These are phyloP conservation scores for Thielaviopsis punctulata DNA, from an alignment of 2,329 filamentous ascomycete species.

Conservation along the genomic window DNA sequence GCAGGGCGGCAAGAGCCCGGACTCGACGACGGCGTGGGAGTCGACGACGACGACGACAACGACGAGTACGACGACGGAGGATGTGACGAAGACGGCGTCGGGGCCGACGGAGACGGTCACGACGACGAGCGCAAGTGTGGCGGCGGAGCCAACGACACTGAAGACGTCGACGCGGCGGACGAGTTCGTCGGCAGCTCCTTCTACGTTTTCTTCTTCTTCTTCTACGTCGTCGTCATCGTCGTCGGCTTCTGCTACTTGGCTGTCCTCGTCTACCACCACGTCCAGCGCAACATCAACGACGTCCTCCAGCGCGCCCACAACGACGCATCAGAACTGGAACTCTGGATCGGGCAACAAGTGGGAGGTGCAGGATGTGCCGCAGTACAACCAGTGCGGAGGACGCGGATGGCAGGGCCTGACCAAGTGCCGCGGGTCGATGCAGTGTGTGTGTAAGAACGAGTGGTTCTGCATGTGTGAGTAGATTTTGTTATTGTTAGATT, in stretches of 20 bases:
- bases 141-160: neutral
- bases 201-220: neutral
- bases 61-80: neutral
- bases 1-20: conserved; percentile 7
- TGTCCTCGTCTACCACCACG: conserved; percentile 5
- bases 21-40: neutral
- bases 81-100: neutral
- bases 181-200: neutral
- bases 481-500: too few relatives aligned
- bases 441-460: conserved; percentile 13
- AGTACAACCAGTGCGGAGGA: conserved; percentile 15
- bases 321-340: neutral
- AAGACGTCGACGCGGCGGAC: neutral
- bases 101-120: too few relatives aligned
- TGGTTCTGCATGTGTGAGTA: conserved; percentile 16
- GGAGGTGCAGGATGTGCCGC: conserved; percentile 5
- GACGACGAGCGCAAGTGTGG: too few relatives aligned
- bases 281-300: conserved; percentile 7
- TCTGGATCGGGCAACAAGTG: neutral
- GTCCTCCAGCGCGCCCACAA: neutral
- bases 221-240: neutral
- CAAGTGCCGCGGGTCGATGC: conserved; percentile 12
- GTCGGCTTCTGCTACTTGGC: conserved; percentile 8
- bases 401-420: conserved; percentile 13
- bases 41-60: conserved; percentile 6